Evolutionary conservation across 2,329 filamentous ascomycete species (phyloP), one percentile per base, ranked within the genome.

Genomic region (Cytospora leucostoma): DNA sequence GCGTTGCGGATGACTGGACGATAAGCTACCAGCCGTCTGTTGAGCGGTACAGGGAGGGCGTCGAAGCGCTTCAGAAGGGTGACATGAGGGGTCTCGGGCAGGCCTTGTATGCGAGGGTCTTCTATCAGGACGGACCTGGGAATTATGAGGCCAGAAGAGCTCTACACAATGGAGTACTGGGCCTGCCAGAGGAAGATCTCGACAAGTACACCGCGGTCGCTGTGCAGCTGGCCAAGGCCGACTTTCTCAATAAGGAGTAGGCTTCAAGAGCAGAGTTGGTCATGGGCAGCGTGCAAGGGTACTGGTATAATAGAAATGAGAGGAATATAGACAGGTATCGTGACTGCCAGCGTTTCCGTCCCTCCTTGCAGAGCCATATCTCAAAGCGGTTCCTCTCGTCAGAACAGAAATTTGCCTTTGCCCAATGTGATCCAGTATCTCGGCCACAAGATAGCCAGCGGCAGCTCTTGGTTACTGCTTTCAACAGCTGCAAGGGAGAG

Each of bases 1-100:
- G 80, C 0, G 80, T 73, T 1, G 81, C 86, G 54, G 72, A 71
- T 0, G 86, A 89, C 67, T 90, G 87, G 87, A 78, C 70, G 2
- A 78, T 89, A 56, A 75, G 70, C 1, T 73, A 79, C 7, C 79
- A 85, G 71, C 69, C 71, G 0, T 73, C 76, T 4, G 65, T 75
- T 47, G 71, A 83, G 70, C 78, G 85, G 32, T 84, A 78, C 66
- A 72, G 75, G 59, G 75, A 79, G 4, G 85, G 79, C 0, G 68
- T 79, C 65, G 77, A 78, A 55, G 70, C 72, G 27, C 58, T 88
- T 5, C 72, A 80, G 61, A 60, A 65, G 7, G 82, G 78, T 21
- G 78, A 79, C 27, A 70, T 61, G 61, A 70, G 69, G 13, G 86
- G 80, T 0, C 85, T 80, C 66, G 71, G 68, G 2, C 77, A 78